Percentiles rank a stretch among this genome's conserved stretches.
Conservation (phyloP, 2,329 filamentous ascomycete genomes). For the Colletotrichum agaves region DNA sequence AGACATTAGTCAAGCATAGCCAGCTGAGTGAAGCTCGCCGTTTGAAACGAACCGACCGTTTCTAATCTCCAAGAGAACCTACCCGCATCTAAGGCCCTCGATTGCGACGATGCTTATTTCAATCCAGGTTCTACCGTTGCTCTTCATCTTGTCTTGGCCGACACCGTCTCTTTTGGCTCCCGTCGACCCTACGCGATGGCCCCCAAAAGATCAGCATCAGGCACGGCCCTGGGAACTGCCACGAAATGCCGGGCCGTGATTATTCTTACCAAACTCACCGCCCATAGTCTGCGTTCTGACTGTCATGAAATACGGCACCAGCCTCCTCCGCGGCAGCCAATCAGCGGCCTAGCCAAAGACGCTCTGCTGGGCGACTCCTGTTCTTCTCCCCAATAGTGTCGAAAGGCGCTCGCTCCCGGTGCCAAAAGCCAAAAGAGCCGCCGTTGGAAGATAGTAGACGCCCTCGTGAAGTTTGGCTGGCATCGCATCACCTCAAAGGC, state of each 20-base stretch:
- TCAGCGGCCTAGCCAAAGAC: not conserved
- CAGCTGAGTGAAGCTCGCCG: not conserved
- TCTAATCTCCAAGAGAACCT: conserved; percentile 9
- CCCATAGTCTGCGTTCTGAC: conserved; percentile 11
- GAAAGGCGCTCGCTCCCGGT: not conserved
- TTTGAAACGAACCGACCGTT: conserved; percentile 30
- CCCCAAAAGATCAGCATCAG: not conserved
- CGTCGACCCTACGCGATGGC: conserved; percentile 5
- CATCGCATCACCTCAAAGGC: conserved; percentile 8
- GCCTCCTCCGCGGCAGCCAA: conserved; percentile 7
- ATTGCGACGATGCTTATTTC: conserved; percentile 10
- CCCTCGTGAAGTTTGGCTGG: not conserved
- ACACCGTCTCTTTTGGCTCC: not conserved
- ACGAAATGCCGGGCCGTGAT: not conserved
- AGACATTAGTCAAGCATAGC: conserved; percentile 15
- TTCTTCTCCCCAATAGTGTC: conserved; percentile 8
- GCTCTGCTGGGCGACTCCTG: conserved; percentile 10
- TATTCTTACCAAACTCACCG: not conserved
- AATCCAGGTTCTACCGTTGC: not conserved
- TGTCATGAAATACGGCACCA: conserved; percentile 9
- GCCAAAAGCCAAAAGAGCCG: not conserved
- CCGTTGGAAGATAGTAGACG: not conserved
- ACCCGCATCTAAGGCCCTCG: conserved; percentile 4
- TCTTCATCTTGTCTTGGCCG: conserved; percentile 3
- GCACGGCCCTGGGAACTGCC: conserved; percentile 19